These are phyloP conservation scores for Gracilariopsis chorda DNA, from an alignment of 23 red algal species.

Conservation along the genomic window DNA sequence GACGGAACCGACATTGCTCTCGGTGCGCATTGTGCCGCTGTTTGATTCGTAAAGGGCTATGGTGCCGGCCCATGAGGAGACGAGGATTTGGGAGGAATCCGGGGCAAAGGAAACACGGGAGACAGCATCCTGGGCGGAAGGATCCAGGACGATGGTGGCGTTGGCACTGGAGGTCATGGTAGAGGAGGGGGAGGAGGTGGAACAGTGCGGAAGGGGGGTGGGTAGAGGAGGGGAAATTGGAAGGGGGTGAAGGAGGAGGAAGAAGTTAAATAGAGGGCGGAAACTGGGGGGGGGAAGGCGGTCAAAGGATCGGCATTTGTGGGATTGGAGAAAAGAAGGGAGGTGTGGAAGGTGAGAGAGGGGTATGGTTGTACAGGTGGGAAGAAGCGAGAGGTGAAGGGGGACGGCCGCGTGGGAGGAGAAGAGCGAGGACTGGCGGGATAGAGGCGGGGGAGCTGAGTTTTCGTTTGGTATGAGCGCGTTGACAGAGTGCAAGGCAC, in stretches of 20 bases:
- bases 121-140: conserved; percentile 42
- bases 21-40: not conserved
- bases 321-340: too few species aligned
- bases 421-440: too few species aligned
- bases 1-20: not conserved
- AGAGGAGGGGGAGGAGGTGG: not conserved
- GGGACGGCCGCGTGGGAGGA: too few species aligned
- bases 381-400: too few species aligned
- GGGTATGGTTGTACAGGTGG: too few species aligned
- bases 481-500: too few species aligned
- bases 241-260: not conserved
- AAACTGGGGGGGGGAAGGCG: not conserved
- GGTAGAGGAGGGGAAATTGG: not conserved
- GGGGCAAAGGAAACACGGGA: conserved; percentile 35
- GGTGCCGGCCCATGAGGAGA: conserved; percentile 63
- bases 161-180: not conserved
- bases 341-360: too few species aligned
- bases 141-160: not conserved
- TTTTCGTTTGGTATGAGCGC: too few species aligned
- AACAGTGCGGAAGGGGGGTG: not conserved
- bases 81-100: not conserved
- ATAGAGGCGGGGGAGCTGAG: too few species aligned
- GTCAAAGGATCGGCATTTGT: too few species aligned
- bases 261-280: not conserved
- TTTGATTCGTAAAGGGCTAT: conserved; percentile 5